A percentile compares a stretch with the other conserved stretches of the same genome.
Conservation (phyloP, 2,329 filamentous ascomycete genomes). For the Graphilbum sp. region DNA sequence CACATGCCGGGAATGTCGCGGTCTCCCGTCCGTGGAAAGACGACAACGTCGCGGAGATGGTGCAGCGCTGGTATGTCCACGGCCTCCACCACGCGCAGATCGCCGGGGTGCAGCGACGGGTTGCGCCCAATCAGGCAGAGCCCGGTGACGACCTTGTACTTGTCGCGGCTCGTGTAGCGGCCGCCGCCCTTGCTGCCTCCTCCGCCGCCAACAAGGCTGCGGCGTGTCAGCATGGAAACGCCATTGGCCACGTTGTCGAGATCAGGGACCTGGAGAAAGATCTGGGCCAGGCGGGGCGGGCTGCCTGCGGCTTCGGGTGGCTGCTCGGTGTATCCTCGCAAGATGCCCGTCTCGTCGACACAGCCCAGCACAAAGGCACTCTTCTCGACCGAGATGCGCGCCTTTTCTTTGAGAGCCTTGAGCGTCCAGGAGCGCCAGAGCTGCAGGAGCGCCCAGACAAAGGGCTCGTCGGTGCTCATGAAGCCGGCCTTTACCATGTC, state of each 20-base stretch:
- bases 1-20: conserved; percentile 80
- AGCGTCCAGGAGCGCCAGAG: conserved; percentile 84
- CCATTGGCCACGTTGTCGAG: conserved; percentile 20
- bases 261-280: conserved; percentile 70
- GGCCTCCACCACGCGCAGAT: conserved; percentile 74
- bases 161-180: conserved; percentile 14
- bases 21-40: conserved; percentile 43
- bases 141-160: conserved; percentile 52
- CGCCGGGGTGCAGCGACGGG: conserved; percentile 83
- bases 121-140: conserved; percentile 79
- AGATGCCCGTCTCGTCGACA: conserved; percentile 63
- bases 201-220: neutral
- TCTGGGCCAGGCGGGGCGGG: conserved; percentile 77
- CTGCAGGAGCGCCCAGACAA: conserved; percentile 59
- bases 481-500: conserved; percentile 69
- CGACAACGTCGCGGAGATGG: conserved; percentile 71
- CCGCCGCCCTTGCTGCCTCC: no score
- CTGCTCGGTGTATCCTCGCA: no score
- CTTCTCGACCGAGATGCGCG: conserved; percentile 63
- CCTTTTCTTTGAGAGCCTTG: conserved; percentile 84
- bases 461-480: conserved; percentile 58
- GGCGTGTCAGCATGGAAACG: conserved; percentile 11
- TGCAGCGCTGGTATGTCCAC: conserved; percentile 57
- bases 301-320: no score
- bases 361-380: conserved; percentile 82